phyloP scores from a whole-genome alignment of 2,329 filamentous ascomycete genomes.

The Amauroascus niger region DNA sequence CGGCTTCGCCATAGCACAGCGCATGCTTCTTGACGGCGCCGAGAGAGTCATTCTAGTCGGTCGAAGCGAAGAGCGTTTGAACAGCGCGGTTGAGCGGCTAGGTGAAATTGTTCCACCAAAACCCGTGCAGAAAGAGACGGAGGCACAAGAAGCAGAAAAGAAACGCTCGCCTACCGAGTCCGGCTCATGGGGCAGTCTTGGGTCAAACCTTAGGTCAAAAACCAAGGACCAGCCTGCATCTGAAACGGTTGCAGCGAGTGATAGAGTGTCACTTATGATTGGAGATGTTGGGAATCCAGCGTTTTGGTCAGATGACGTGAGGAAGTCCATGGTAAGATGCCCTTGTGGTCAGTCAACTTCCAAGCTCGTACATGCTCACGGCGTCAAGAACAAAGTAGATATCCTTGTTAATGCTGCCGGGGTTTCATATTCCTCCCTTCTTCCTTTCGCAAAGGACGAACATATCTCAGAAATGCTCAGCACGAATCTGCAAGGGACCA shows the following conservation, averaged over 20 bases:
- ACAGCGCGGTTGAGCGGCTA: conserved; percentile 28
- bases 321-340: conserved; percentile 31
- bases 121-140: neutral
- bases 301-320: conserved; percentile 28
- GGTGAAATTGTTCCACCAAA: conserved; percentile 11
- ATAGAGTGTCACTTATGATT: conserved; percentile 20
- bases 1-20: conserved; percentile 55
- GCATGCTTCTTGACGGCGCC: conserved; percentile 56
- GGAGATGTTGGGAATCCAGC: conserved; percentile 28
- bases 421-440: conserved; percentile 54
- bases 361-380: neutral
- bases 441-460: conserved; percentile 46
- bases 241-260: neutral
- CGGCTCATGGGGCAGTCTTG: neutral
- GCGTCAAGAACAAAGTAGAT: conserved; percentile 32
- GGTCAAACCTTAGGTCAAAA: neutral
- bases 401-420: conserved; percentile 76
- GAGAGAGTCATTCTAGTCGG: conserved; percentile 51
- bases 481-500: conserved; percentile 54
- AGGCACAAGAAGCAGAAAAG: neutral
- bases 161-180: neutral
- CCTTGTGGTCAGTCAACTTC: neutral
- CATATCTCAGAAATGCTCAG: conserved; percentile 51
- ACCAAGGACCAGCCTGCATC: neutral
- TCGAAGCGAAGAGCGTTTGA: conserved; percentile 43